Evolutionary conservation across 768 basidiomycete species (phyloP).

Genomic region (Mycena maculata): DNA sequence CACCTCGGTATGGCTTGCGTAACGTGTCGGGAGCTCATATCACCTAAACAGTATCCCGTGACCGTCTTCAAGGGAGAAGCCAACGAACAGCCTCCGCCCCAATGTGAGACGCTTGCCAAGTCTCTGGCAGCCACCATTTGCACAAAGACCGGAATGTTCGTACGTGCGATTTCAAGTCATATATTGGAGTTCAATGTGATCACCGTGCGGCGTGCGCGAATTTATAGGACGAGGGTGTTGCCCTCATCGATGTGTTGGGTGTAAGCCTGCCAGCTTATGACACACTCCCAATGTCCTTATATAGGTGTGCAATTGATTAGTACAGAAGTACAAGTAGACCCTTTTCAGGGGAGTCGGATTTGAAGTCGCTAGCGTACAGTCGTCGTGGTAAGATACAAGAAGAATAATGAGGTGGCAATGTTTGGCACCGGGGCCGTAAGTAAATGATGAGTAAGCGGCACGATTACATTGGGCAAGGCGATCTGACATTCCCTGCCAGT

Average conservation of each 20-base stretch:
- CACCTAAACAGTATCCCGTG: neutral
- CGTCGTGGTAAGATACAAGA: neutral
- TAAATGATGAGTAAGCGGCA: neutral
- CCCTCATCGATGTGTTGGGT: neutral
- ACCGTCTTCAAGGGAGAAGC: no score
- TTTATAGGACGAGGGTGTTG: neutral
- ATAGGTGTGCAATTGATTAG: no score
- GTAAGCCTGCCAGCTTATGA: no score
- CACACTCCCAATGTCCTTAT: no score
- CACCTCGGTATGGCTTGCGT: neutral
- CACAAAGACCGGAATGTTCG: neutral
- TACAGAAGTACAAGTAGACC: no score
- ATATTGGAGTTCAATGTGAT: neutral
- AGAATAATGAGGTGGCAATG: neutral
- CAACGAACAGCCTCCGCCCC: neutral
- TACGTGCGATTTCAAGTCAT: neutral
- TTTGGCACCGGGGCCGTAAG: neutral
- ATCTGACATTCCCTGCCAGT: neutral
- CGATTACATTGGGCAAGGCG: neutral
- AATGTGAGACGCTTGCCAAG: neutral
- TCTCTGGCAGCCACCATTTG: neutral
- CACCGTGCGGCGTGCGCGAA: neutral
- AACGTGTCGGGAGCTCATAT: neutral
- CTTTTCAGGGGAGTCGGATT: constrained; percentile 4
- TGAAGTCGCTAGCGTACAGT: neutral